Conservation (phyloP, 768 basidiomycete genomes). For the Agrocybe chaxingu region DNA sequence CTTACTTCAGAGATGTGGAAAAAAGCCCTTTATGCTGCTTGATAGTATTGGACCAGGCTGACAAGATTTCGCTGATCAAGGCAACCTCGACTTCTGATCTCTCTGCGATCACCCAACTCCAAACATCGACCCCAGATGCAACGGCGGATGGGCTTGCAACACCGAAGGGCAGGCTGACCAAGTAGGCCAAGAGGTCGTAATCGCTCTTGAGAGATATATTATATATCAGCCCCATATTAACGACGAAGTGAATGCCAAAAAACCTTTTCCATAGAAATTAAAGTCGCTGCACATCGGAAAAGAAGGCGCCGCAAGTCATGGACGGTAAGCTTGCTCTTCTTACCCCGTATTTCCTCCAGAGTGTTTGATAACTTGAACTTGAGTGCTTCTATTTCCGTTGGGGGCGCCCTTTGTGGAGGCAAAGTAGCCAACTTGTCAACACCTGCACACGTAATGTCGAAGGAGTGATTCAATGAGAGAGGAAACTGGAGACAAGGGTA, state of each 20-base stretch:
- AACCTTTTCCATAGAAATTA: constrained; percentile 71
- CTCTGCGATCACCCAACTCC: constrained; percentile 95
- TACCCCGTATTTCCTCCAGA: constrained; percentile 64
- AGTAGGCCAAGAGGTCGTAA: constrained; percentile 78
- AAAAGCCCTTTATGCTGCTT: constrained; percentile 80
- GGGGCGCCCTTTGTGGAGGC: constrained; percentile 57
- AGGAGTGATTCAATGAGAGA: not conserved
- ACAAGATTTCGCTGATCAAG: constrained; percentile 79
- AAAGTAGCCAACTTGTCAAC: constrained; percentile 57
- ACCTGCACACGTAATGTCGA: constrained; percentile 30
- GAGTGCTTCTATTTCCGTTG: constrained; percentile 60
- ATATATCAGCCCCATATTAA: not conserved
- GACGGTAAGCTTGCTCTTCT: constrained; percentile 70
- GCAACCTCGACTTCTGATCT: constrained; percentile 79
- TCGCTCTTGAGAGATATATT: constrained; percentile 59
- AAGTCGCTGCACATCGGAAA: constrained; percentile 79
- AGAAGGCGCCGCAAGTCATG: constrained; percentile 83
- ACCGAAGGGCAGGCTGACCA: constrained; percentile 86
- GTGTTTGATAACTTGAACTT: constrained; percentile 66
- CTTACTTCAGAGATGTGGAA: constrained; percentile 72
- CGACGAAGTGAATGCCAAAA: not conserved
- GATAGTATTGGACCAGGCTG: constrained; percentile 86
- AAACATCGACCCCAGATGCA: constrained; percentile 85
- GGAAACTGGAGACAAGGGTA: not conserved
- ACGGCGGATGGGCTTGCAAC: constrained; percentile 86